Conservation (phyloP, 2,329 filamentous ascomycete species). For the Talaromyces albobiverticillius region DNA sequence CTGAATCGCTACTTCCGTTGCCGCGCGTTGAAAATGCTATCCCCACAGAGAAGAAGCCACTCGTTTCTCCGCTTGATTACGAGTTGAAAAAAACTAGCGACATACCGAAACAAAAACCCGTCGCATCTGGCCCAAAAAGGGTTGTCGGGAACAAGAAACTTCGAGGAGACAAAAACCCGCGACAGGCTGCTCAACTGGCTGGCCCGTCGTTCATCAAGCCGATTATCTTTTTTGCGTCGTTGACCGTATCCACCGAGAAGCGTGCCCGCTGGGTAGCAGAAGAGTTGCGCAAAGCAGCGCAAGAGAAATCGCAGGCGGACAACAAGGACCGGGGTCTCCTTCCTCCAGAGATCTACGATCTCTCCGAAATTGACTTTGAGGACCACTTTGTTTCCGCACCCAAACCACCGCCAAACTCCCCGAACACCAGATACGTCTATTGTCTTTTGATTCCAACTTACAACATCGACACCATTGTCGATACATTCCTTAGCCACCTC, state of each 20-base stretch:
- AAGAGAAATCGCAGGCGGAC: slow-evolving; percentile 21
- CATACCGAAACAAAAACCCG: slow-evolving; percentile 16
- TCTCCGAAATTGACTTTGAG: slow-evolving; percentile 86
- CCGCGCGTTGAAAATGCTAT: slow-evolving; percentile 19
- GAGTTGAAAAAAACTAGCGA: slow-evolving; percentile 2
- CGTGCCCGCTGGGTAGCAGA: slow-evolving; percentile 64
- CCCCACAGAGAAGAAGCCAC: neutral
- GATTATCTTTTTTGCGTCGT: slow-evolving; percentile 82
- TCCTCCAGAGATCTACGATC: slow-evolving; percentile 66
- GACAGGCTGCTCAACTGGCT: slow-evolving; percentile 17
- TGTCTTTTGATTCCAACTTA: slow-evolving; percentile 84
- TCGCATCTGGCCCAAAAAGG: slow-evolving; percentile 28
- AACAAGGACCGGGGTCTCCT: slow-evolving; percentile 38
- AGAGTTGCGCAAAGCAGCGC: slow-evolving; percentile 47
- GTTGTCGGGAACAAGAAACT: slow-evolving; percentile 32
- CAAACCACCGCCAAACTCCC: slow-evolving; percentile 50
- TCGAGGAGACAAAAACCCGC: slow-evolving; percentile 25
- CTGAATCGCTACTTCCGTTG: slow-evolving; percentile 30
- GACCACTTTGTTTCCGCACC: slow-evolving; percentile 84
- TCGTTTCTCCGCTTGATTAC: neutral
- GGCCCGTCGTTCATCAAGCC: slow-evolving; percentile 52
- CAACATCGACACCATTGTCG: slow-evolving; percentile 90
- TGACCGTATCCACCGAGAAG: slow-evolving; percentile 79
- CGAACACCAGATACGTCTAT: slow-evolving; percentile 68
- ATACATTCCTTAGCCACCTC: slow-evolving; percentile 81